Base-by-base conservation (phyloP, 1,139 yeast species). In the Pichia terricola region DNA sequence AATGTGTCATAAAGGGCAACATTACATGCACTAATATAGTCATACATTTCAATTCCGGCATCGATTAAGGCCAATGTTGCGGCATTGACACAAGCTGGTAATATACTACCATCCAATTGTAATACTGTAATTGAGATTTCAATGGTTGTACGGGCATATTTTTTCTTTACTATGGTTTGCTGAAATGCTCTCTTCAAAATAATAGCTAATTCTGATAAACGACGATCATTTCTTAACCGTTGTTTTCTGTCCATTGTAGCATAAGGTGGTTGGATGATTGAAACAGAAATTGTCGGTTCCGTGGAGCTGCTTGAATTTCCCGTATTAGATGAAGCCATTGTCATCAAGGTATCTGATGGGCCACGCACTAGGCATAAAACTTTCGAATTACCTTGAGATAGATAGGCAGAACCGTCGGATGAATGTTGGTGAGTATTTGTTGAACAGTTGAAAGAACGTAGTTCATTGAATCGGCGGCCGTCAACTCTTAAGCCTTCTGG, bases 31-130 rank as follows among this genome's bases (percentile, higher is more conserved):
- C 88, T 75, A 11, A 91, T 83, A 59, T 86, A 89, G 60, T 91
- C 97, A 58, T 83, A 83, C 86, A 91, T 82, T 22, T 96, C 85
- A 38, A 91, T 81, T 39, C 98, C 98, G 1, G 97, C 96, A 64
- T 94, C 97, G 39, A 91, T 79, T 41, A 91, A 69, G 0, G 96
- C 97, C 53, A 91, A 67, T 1, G 96, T 86, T 42, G 85, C 76
- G n/a, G 96, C 87, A 60, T 94, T 91, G 41, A 87, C 72, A 56
- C 94, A 77, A 1, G 85, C 73, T 0, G 95, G 77, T 52, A 91
- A 65, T 40, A 89, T 61, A 0, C 96, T 95, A 34, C 98, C 98
- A 59, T 94, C 98, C 56, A 87, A 87, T 8, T 91, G 81, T 47
- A 91, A 68, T 0, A 91, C 88, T 53, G 85, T 86, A 22, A 89